Percentiles rank a stretch among this genome's conserved stretches.
These are phyloP conservation scores for Candida sojae DNA, from an alignment of 1,139 yeast species.

Conservation along the genomic window DNA sequence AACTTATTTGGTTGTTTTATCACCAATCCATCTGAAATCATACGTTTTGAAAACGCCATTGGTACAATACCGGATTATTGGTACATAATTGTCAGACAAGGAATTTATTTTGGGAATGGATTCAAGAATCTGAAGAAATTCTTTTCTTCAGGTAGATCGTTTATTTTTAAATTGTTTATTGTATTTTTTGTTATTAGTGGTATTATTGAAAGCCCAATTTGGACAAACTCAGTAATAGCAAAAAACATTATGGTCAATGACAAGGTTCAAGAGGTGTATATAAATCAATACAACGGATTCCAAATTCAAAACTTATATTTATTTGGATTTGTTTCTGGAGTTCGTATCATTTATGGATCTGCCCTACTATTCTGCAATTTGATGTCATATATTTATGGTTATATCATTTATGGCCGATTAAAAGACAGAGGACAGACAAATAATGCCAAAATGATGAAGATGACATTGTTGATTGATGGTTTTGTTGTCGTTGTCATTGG, in stretches of 20 bases:
- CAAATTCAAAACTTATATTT: too few species aligned
- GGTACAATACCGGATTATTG: neutral
- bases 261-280: neutral
- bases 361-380: too few species aligned
- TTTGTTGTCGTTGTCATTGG: neutral
- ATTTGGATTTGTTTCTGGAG: neutral
- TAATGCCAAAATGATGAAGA: constrained; percentile 1
- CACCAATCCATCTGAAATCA: too few species aligned
- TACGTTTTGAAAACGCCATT: neutral
- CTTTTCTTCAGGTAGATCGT: neutral
- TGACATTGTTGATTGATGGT: constrained; percentile 1
- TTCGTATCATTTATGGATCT: too few species aligned
- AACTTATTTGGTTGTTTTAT: neutral
- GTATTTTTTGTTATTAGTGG: too few species aligned
- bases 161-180: too few species aligned
- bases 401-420: neutral
- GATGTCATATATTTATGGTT: neutral
- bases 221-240: neutral
- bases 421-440: neutral
- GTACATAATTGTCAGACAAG: neutral
- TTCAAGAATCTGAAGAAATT: neutral
- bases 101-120: constrained; percentile 2
- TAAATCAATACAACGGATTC: too few species aligned
- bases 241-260: neutral
- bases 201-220: too few species aligned